phyloP scores from a whole-genome alignment of 306 rosid species.

The Purshia tridentata region DNA sequence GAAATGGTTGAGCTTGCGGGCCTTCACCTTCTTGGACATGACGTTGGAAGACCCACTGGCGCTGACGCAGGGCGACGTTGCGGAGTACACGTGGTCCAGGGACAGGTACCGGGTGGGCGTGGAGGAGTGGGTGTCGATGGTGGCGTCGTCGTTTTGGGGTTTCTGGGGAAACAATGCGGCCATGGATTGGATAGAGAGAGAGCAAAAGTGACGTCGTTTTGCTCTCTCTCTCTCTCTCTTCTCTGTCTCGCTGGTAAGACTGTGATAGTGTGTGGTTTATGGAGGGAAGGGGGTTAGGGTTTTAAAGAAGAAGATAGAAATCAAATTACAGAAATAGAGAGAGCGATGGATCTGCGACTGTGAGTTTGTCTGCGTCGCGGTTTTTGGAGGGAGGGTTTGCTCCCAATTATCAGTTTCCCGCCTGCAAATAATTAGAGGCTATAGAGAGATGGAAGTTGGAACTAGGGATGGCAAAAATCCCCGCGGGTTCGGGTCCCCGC shows the following conservation, averaged over 20 bases:
- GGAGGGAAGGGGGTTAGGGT: constrained; percentile 8
- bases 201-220: constrained; percentile 1
- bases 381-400: constrained; percentile 20
- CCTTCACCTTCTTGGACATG: constrained; percentile 93
- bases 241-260: neutral
- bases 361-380: neutral
- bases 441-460: neutral
- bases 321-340: neutral
- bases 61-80: constrained; percentile 76
- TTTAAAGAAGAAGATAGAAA: neutral
- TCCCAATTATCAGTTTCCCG: constrained; percentile 19
- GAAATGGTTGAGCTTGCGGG: constrained; percentile 57
- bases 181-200: constrained; percentile 22
- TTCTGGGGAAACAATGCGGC: constrained; percentile 11
- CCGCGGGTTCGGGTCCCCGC: too few species aligned
- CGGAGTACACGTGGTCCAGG: constrained; percentile 86
- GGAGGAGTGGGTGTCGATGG: constrained; percentile 51
- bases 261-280: neutral
- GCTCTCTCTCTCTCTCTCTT: constrained; percentile 5
- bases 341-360: neutral
- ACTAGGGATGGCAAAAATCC: too few species aligned
- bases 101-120: constrained; percentile 81
- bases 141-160: constrained; percentile 48
- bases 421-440: neutral
- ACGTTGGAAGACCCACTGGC: constrained; percentile 85